phyloP scores from a whole-genome alignment of 441 rosid genomes.

The Populus hybrid region DNA sequence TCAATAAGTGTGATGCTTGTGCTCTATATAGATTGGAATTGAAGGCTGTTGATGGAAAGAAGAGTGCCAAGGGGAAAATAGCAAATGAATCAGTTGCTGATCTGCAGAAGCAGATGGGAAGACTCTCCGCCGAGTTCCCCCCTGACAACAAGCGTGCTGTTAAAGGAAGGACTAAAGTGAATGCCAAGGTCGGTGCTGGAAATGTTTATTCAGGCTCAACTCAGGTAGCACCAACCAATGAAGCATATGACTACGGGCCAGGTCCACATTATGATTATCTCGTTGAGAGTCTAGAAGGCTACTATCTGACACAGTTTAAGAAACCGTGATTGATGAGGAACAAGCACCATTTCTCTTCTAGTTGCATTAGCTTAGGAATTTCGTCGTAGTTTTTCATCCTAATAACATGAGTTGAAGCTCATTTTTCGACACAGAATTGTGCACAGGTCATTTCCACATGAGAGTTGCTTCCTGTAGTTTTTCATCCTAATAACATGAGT shows the following conservation, averaged over 20 bases:
- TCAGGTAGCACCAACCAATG: constrained; percentile 44
- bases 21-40: constrained; percentile 93
- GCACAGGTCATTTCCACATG: constrained; percentile 23
- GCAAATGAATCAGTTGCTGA: constrained; percentile 84
- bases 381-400: constrained; percentile 19
- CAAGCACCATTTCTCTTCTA: constrained; percentile 15
- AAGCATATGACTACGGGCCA: constrained; percentile 51
- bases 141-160: constrained; percentile 65
- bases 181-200: constrained; percentile 42
- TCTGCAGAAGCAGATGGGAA: constrained; percentile 98
- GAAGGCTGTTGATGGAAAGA: constrained; percentile 93
- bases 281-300: constrained; percentile 56
- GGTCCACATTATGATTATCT: constrained; percentile 66
- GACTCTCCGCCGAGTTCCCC: constrained; percentile 90
- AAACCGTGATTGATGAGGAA: constrained; percentile 12
- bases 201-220: constrained; percentile 45
- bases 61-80: constrained; percentile 68
- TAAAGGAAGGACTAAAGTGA: constrained; percentile 65
- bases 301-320: constrained; percentile 41
- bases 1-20: constrained; percentile 88
- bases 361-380: constrained; percentile 24
- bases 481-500: constrained; percentile 18
- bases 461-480: constrained; percentile 19
- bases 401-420: constrained; percentile 27
- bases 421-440: constrained; percentile 22